A percentile compares a stretch with the other conserved stretches of the same genome.
Evolutionary conservation across 768 basidiomycete genomes (phyloP).

Genomic region (Boletellus sp.): DNA sequence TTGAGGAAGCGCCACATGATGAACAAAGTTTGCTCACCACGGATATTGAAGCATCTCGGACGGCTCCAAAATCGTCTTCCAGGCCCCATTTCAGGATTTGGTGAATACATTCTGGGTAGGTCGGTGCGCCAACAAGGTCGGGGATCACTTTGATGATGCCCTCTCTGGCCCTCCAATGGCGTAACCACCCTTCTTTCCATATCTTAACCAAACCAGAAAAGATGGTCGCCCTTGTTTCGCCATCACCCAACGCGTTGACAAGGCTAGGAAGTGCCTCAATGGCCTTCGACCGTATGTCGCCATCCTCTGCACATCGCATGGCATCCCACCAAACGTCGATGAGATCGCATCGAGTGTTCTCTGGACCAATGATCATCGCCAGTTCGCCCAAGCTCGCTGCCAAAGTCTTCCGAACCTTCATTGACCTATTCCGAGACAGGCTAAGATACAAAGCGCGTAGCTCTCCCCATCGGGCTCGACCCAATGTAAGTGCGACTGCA

Average conservation of each 20-base stretch:
- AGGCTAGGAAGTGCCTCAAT: slow-evolving; percentile 64
- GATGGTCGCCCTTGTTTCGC: slow-evolving; percentile 41
- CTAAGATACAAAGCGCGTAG: slow-evolving; percentile 65
- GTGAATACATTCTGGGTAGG: slow-evolving; percentile 45
- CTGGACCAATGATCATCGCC: slow-evolving; percentile 77
- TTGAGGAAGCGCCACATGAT: slow-evolving; percentile 8
- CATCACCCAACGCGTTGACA: slow-evolving; percentile 46
- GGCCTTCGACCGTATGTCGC: slow-evolving; percentile 66
- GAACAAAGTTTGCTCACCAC: slow-evolving; percentile 44
- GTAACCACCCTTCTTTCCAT: slow-evolving; percentile 59
- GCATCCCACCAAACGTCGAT: slow-evolving; percentile 67
- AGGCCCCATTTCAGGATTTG: slow-evolving; percentile 58
- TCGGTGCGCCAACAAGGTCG: slow-evolving; percentile 43
- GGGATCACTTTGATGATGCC: slow-evolving; percentile 55
- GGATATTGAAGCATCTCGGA: slow-evolving; percentile 70
- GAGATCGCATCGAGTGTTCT: slow-evolving; percentile 64
- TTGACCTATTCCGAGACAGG: slow-evolving; percentile 55
- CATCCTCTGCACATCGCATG: slow-evolving; percentile 53
- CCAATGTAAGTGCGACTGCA: slow-evolving; percentile 82
- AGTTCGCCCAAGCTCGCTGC: slow-evolving; percentile 89
- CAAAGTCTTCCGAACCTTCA: slow-evolving; percentile 71
- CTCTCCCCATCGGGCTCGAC: slow-evolving; percentile 67
- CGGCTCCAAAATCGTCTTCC: slow-evolving; percentile 77
- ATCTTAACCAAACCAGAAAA: slow-evolving; percentile 46
- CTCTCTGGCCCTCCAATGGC: slow-evolving; percentile 81